Evolutionary conservation across 306 rosid genomes (phyloP).

Genomic region (Carpinus viminea): DNA sequence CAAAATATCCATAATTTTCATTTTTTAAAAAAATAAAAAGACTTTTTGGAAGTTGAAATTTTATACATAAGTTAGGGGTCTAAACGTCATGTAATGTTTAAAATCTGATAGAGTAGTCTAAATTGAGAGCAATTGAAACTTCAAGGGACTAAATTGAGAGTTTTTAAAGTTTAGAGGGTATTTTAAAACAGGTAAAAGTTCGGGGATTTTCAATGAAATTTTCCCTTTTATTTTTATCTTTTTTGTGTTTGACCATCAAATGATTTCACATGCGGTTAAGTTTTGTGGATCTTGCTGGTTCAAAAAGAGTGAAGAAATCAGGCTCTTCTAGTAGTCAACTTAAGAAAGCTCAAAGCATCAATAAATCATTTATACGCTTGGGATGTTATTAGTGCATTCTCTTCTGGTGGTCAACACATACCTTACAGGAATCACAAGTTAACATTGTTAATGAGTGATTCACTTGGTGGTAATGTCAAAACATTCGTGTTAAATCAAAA

Average conservation of each 20-base stretch:
- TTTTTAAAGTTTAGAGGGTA: too few relatives aligned
- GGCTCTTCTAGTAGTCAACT: conserved; percentile 86
- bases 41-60: too few relatives aligned
- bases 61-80: too few relatives aligned
- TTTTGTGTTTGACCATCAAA: neutral
- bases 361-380: conserved; percentile 91
- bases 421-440: conserved; percentile 92
- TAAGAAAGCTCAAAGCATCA: conserved; percentile 95
- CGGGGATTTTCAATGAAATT: too few relatives aligned
- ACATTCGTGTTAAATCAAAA: conserved; percentile 89
- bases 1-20: too few relatives aligned
- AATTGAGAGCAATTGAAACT: too few relatives aligned
- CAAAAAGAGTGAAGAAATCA: conserved; percentile 86
- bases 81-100: too few relatives aligned
- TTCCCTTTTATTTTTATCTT: neutral
- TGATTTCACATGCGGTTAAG: conserved; percentile 58
- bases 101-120: too few relatives aligned
- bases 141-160: too few relatives aligned
- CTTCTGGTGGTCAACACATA: conserved; percentile 84
- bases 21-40: too few relatives aligned
- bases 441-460: conserved; percentile 97
- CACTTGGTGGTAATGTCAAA: conserved; percentile 94
- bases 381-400: neutral
- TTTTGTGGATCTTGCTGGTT: conserved; percentile 98
- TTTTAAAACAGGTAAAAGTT: too few relatives aligned